Conservation (phyloP, 345 rosid genomes). For the Mangifera indica region DNA sequence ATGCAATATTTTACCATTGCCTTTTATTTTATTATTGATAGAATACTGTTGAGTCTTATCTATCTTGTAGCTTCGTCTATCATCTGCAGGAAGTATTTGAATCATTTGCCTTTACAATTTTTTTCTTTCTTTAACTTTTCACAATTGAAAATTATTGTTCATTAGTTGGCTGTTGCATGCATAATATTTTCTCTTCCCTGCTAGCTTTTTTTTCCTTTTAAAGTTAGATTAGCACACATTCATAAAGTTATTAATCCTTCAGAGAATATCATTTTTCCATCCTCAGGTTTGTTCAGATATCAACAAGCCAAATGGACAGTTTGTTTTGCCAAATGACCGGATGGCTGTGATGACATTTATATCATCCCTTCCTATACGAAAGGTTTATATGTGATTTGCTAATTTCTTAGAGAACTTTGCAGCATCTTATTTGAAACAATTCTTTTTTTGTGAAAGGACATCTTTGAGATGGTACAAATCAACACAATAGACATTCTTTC, state of each 20-base stretch:
- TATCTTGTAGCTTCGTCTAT: too few species aligned
- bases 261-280: constrained; percentile 7
- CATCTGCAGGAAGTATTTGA: too few species aligned
- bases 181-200: neutral
- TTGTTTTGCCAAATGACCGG: constrained; percentile 75
- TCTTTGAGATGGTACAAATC: constrained; percentile 4
- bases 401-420: neutral
- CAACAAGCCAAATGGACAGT: constrained; percentile 96
- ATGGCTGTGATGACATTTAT: constrained; percentile 75
- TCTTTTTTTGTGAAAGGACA: neutral
- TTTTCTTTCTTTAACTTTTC: too few species aligned
- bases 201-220: neutral
- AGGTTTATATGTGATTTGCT: constrained; percentile 43
- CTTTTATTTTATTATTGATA: too few species aligned
- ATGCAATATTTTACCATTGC: too few species aligned
- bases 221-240: neutral
- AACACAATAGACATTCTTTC: constrained; percentile 1
- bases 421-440: constrained; percentile 3
- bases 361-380: constrained; percentile 82
- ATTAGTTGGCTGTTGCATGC: too few species aligned
- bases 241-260: neutral
- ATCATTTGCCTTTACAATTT: too few species aligned
- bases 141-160: too few species aligned
- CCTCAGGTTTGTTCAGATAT: constrained; percentile 91
- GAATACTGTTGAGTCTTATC: too few species aligned